Evolutionary conservation across 345 rosid genomes (phyloP).

Genomic region (Brassica napus): Da-Ae NC_063449.1:16632501-16633000

Average conservation of each 20-base stretch:
- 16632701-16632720: background rate
- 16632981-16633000: slow-evolving; percentile 9
- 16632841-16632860: slow-evolving; percentile 39
- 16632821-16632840: slow-evolving; percentile 73
- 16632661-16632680: slow-evolving; percentile 56
- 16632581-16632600: background rate
- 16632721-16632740: background rate
- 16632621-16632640: slow-evolving; percentile 15
- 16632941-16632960: background rate
- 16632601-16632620: background rate
- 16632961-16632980: background rate
- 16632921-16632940: background rate
- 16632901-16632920: background rate
- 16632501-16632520: slow-evolving; percentile 7
- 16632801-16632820: slow-evolving; percentile 56
- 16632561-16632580: background rate
- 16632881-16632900: background rate
- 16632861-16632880: background rate
- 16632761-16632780: slow-evolving; percentile 13
- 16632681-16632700: slow-evolving; percentile 39
- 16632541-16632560: no score
- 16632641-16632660: slow-evolving; percentile 20
- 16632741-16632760: slow-evolving; percentile 2
- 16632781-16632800: slow-evolving; percentile 47
- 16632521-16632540: slow-evolving; percentile 18